Evolutionary conservation across 1,284 basidiomycete genomes (phyloP).

Genomic region (Pascua guehoae): DNA sequence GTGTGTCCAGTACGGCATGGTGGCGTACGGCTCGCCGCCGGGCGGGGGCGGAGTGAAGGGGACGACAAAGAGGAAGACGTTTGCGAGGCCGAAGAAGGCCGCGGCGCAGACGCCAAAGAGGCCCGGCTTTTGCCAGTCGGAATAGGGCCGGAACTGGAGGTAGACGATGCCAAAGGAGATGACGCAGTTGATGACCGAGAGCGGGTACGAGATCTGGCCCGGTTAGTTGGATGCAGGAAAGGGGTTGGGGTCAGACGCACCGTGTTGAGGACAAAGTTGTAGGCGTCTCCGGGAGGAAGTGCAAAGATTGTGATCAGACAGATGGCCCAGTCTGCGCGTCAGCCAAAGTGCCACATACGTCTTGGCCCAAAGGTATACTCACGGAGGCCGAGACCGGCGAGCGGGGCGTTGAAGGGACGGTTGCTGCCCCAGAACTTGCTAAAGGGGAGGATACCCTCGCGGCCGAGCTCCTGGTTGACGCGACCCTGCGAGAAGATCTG

Average conservation of each 20-base stretch:
- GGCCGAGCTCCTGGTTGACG: constrained; percentile 41
- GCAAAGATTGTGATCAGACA: constrained; percentile 58
- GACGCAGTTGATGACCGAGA: constrained; percentile 14
- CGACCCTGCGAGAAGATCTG: constrained; percentile 41
- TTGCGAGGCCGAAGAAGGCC: constrained; percentile 16
- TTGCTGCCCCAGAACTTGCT: constrained; percentile 38
- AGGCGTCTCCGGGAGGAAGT: constrained; percentile 57
- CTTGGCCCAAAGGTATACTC: no score
- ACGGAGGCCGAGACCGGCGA: constrained; percentile 13
- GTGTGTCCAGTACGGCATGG: constrained; percentile 19
- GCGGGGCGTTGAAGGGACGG: constrained; percentile 38
- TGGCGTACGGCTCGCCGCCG: constrained; percentile 14
- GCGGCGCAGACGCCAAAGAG: neutral
- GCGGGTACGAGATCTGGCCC: constrained; percentile 14
- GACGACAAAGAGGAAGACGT: constrained; percentile 18
- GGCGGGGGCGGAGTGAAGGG: constrained; percentile 12
- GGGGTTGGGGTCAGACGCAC: neutral
- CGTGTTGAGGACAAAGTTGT: constrained; percentile 49
- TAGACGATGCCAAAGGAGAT: constrained; percentile 17
- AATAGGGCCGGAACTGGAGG: constrained; percentile 14
- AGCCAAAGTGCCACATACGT: constrained; percentile 39
- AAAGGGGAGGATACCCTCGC: constrained; percentile 46
- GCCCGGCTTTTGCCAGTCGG: constrained; percentile 12
- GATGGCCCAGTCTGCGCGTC: constrained; percentile 47
- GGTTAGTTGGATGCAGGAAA: neutral